phyloP scores from a whole-genome alignment of 805 yeast species.

The Zygosaccharomyces bailii region DNA sequence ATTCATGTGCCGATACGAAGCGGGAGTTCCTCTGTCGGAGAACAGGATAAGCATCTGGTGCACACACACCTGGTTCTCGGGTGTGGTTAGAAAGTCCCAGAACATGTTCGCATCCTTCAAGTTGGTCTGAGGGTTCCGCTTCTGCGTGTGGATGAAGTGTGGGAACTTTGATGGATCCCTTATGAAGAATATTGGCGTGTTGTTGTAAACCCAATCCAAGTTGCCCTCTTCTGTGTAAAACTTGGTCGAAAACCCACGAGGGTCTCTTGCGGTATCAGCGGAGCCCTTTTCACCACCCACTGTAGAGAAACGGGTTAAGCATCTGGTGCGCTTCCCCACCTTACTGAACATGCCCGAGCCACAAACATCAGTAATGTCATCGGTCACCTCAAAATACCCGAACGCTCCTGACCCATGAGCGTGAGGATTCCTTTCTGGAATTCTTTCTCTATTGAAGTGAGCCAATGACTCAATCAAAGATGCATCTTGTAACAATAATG shows the following conservation, averaged over 20 bases:
- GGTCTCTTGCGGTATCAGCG: constrained; percentile 65
- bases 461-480: constrained; percentile 76
- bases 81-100: constrained; percentile 72
- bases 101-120: constrained; percentile 76
- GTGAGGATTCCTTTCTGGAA: constrained; percentile 90
- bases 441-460: constrained; percentile 85
- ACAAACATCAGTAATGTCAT: constrained; percentile 72
- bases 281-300: constrained; percentile 70
- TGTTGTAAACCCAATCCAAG: constrained; percentile 70
- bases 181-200: constrained; percentile 65
- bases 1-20: constrained; percentile 53
- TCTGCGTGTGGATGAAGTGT: constrained; percentile 64
- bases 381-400: constrained; percentile 83
- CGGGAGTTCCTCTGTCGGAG: constrained; percentile 64
- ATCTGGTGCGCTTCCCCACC: constrained; percentile 76
- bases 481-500: constrained; percentile 76
- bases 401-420: constrained; percentile 93
- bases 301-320: constrained; percentile 67
- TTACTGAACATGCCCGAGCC: constrained; percentile 65
- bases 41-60: constrained; percentile 65
- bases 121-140: constrained; percentile 68
- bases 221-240: constrained; percentile 66
- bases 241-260: constrained; percentile 66
- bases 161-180: constrained; percentile 65
- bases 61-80: constrained; percentile 64